Base-by-base conservation (phyloP, 768 basidiomycete species). In the Neoboletus magnificus region DNA sequence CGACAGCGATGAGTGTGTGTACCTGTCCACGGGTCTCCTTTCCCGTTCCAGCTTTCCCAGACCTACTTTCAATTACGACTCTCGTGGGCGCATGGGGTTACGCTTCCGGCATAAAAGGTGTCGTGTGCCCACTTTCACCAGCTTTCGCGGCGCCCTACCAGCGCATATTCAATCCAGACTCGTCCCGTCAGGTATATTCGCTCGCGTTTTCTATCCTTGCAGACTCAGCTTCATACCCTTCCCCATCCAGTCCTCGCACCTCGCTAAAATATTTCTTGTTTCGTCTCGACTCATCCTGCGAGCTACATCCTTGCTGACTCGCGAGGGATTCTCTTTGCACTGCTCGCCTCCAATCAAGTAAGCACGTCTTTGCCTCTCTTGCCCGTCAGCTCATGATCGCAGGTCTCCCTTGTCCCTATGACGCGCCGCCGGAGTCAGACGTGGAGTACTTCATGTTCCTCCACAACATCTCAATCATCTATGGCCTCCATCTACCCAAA, bases 381-480 rank as follows among this genome's bases (percentile, higher is more conserved):
- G 7, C 15, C 22, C 18, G 12, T 23, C 13, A 3, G 15, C 36
- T 52, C 50, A 63, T 18, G 11, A 5, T 27, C 29, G 2, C n/a
- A 54, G 55, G n/a, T 9, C 23, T 18, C 30, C 20, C 0, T 16
- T 20, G 39, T 33, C 7, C 33, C 45, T 40, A 53, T 47, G 54
- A 22, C 50, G 18, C 2, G 37, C 15, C 55, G 51, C 25, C 62
- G 59, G 39, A 37, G 54, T 15, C 58, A 65, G 2, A 20, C 50
- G 11, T 47, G 62, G 57, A 70, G 69, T 25, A 54, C 54, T 5
- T 69, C 69, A 1, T 59, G 52, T 36, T 62, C 62, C 37, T 62
- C 67, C 10, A 57, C 62, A 1, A 29, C 55, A 4, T 70, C 68
- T 23, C 70, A 62, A 16, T 59, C 64, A 5, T 70, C 70, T 15